Base-by-base conservation (phyloP, 1,284 basidiomycete species). In the Ustilago vetiveriae region DNA sequence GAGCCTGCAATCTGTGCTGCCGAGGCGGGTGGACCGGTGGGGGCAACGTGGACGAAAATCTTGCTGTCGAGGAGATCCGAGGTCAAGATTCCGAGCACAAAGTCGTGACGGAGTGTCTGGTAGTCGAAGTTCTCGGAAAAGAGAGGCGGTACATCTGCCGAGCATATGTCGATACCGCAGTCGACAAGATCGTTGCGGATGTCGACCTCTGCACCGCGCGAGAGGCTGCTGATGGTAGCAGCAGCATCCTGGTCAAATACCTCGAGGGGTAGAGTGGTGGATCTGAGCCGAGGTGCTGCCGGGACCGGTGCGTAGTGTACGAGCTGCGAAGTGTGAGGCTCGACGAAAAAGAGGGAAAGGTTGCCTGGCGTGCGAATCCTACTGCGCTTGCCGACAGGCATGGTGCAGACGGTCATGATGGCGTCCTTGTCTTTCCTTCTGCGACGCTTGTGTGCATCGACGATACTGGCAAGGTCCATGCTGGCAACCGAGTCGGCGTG, bases 41-140 rank as follows among this genome's bases (percentile, higher is more conserved):
- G 70, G n/a, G 90, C 89, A 46, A 95, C 86, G 77, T 94, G 92
- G 71, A 92, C 90, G 79, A 92, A 88, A 59, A 98, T 95, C 73
- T 90, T 94, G 84, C 97, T 95, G 85, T 93, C 94, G 39, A 98
- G 86, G 40, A 98, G 83, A 82, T 99, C 96, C 13, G 92, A 95
- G 0, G 92, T 96, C 57, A 99, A 86, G 39, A 99, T 88, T n/a
- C 95, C 95, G 75, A 93, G 91, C 22, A 98, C 91, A 79, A 98
- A 97, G 83, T 98, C 93, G 69, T 88, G 86, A 53, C 94, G 88
- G 64, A 98, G 87, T 82, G 94, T 91, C 42, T 90, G 89, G 81
- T 96, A 98, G 84, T 98, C 96, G 82, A 99, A 99, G 84, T 98
- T 98, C 83, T 98, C 96, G 76, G 96, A 94, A 84, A 98, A 98